Evolutionary conservation across 2,329 filamentous ascomycete species (phyloP), one percentile per base, ranked within the genome.

Genomic region (Aspergillus pseudoviridinutans): DNA sequence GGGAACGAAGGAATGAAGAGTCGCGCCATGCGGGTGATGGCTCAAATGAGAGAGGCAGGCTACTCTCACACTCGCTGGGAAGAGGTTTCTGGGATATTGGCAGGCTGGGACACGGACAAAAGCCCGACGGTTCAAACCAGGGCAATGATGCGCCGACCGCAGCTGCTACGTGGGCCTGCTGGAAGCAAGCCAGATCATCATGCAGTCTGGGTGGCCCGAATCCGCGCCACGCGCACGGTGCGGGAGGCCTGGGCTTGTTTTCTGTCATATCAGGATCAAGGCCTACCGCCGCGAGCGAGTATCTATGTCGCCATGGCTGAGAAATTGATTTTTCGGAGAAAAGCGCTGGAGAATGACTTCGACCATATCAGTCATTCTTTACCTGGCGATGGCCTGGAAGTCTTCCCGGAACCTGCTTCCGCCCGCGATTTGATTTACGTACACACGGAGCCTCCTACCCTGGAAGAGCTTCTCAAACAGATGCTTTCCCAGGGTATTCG

Each of bases 181-280:
- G 58, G 58, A n/a, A 51, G 28, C 29, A 28, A 55, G n/a, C 57
- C 58, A 12, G 59, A 70, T 49, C 61, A 74, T 17, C 63, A 64
- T 1, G 59, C 74, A 10, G 64, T 82, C 10, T 87, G 85, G 85
- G 77, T 78, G 56, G 83, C 82, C 32, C 79, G 85, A 10, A 82
- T 88, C 53, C 75, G 76, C 49, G 78, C 83, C 24, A 88, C 85
- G 10, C 77, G 85, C 38, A 87, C 85, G 3, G 71, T 83, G 50
- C 79, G 83, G 59, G 85, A 88, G 72, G 84, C 85, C 5, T 88
- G 85, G 85, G 84, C 84, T 24, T 85, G 82, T 60, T 88, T 86
- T 66, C 69, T 85, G 46, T 79, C 82, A 4, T 84, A 80, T 58
- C 78, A 84, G 66, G 74, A 79, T 24, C 71, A 74, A 14, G 69